phyloP scores from a whole-genome alignment of 371 early-diverging fungal genomes.

The Circinella umbellata region DNA sequence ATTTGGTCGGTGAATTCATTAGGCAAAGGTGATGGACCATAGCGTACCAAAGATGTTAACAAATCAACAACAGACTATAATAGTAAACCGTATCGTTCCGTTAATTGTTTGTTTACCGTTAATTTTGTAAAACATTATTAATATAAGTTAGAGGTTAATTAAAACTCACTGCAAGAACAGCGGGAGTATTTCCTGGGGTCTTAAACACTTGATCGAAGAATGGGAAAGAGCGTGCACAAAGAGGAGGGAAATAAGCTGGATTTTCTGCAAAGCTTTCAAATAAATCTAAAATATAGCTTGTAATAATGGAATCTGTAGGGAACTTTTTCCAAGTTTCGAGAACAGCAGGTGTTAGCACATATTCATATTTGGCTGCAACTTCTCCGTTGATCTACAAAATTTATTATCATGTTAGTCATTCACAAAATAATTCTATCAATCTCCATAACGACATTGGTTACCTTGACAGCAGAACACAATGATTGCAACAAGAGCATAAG shows the following conservation, averaged over 20 bases:
- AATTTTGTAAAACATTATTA: not conserved
- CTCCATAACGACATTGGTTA: slow-evolving; percentile 16
- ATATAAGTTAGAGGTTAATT: not conserved
- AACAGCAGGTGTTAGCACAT: slow-evolving; percentile 72
- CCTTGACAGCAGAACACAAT: slow-evolving; percentile 70
- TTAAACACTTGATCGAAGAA: slow-evolving; percentile 65
- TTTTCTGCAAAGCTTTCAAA: slow-evolving; percentile 80
- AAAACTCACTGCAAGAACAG: slow-evolving; percentile 57
- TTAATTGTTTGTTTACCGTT: not conserved
- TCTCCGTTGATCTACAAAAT: slow-evolving; percentile 62
- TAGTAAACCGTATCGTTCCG: slow-evolving; percentile 4
- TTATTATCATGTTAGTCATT: not conserved
- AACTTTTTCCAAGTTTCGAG: slow-evolving; percentile 79
- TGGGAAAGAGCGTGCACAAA: slow-evolving; percentile 76
- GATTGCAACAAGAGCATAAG: slow-evolving; percentile 84
- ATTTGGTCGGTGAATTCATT: slow-evolving; percentile 73
- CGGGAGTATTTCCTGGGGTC: slow-evolving; percentile 47
- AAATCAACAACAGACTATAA: slow-evolving; percentile 76
- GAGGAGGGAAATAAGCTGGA: slow-evolving; percentile 58
- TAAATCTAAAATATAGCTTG: slow-evolving; percentile 78
- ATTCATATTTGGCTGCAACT: slow-evolving; percentile 74
- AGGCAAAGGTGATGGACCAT: slow-evolving; percentile 77
- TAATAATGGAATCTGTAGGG: slow-evolving; percentile 69
- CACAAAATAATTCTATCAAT: slow-evolving; percentile 6
- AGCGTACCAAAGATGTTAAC: slow-evolving; percentile 64